Conservation (phyloP, 352 stramenopile species). For the Pythium dissotocum region DNA sequence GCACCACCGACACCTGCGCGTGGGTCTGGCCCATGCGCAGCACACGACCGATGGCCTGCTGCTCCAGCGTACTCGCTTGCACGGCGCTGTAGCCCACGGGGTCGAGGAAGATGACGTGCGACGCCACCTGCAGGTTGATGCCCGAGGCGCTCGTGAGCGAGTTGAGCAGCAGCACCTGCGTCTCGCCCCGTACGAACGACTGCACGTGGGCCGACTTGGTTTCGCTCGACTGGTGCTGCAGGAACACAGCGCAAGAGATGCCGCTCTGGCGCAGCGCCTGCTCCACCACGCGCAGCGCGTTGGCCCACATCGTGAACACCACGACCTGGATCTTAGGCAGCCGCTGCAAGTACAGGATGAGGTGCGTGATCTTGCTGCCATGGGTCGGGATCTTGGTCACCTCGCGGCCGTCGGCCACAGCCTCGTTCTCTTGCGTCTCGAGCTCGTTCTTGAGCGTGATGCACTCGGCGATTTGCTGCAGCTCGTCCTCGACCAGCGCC, state of each 20-base stretch:
- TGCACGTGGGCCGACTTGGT: constrained; percentile 74
- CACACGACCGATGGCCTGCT: constrained; percentile 83
- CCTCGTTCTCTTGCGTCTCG: constrained; percentile 27
- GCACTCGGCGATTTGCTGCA: constrained; percentile 53
- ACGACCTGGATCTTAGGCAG: constrained; percentile 66
- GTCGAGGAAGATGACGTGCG: constrained; percentile 83
- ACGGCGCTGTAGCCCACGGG: constrained; percentile 64
- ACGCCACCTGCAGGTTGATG: constrained; percentile 85
- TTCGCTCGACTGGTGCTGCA: constrained; percentile 76
- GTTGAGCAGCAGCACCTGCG: constrained; percentile 74
- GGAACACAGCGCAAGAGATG: constrained; percentile 68
- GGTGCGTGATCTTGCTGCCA: constrained; percentile 71
- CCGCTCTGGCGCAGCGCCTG: constrained; percentile 52
- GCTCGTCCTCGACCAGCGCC: constrained; percentile 47
- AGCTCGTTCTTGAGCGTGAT: constrained; percentile 40
- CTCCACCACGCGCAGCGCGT: constrained; percentile 60
- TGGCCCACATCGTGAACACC: constrained; percentile 85
- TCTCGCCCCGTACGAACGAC: constrained; percentile 64
- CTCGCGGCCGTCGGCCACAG: background rate
- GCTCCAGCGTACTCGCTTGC: constrained; percentile 77
- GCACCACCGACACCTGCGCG: constrained; percentile 60
- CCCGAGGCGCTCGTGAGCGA: constrained; percentile 80
- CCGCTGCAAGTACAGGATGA: constrained; percentile 66
- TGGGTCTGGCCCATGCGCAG: constrained; percentile 87
- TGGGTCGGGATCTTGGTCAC: constrained; percentile 36